Evolutionary conservation across 2,329 filamentous ascomycete genomes (phyloP).

Genomic region (Basipetospora sp.): DNA sequence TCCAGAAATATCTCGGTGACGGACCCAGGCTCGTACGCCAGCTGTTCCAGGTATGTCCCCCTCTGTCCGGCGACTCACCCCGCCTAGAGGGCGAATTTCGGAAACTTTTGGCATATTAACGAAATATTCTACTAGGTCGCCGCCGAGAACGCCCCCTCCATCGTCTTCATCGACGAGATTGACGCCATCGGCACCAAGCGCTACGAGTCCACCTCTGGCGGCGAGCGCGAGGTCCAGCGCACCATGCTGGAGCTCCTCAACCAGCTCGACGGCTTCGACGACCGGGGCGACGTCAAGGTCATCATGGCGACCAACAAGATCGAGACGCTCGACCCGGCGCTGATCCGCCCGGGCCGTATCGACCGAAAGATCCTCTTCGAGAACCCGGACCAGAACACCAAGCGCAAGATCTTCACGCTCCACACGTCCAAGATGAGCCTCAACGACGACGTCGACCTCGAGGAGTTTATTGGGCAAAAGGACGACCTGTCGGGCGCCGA

Average conservation of each 20-base stretch:
- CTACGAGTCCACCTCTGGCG: slow-evolving; percentile 92
- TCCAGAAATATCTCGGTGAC: slow-evolving; percentile 97
- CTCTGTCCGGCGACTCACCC: not conserved
- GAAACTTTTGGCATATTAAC: not conserved
- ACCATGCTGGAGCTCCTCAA: slow-evolving; percentile 98
- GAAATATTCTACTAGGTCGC: slow-evolving; percentile 45
- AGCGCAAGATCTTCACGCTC: slow-evolving; percentile 93
- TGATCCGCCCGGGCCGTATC: slow-evolving; percentile 94
- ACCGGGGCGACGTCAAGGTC: slow-evolving; percentile 96
- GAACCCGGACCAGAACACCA: slow-evolving; percentile 66
- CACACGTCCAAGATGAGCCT: slow-evolving; percentile 98
- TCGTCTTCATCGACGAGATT: slow-evolving; percentile 98
- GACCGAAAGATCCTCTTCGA: slow-evolving; percentile 85
- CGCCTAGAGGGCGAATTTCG: not conserved
- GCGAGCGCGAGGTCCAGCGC: slow-evolving; percentile 91
- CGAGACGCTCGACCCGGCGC: slow-evolving; percentile 84
- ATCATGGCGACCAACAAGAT: slow-evolving; percentile 99
- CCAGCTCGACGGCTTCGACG: slow-evolving; percentile 96
- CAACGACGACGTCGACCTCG: slow-evolving; percentile 89
- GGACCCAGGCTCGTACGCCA: slow-evolving; percentile 88
- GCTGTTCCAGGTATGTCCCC: slow-evolving; percentile 58
- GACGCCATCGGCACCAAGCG: slow-evolving; percentile 98
- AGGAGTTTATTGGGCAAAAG: slow-evolving; percentile 97
- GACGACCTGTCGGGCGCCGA: slow-evolving; percentile 93
- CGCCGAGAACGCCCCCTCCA: slow-evolving; percentile 87